phyloP scores from a whole-genome alignment of 2,329 filamentous ascomycete species.

The Venturia nashicola region DNA sequence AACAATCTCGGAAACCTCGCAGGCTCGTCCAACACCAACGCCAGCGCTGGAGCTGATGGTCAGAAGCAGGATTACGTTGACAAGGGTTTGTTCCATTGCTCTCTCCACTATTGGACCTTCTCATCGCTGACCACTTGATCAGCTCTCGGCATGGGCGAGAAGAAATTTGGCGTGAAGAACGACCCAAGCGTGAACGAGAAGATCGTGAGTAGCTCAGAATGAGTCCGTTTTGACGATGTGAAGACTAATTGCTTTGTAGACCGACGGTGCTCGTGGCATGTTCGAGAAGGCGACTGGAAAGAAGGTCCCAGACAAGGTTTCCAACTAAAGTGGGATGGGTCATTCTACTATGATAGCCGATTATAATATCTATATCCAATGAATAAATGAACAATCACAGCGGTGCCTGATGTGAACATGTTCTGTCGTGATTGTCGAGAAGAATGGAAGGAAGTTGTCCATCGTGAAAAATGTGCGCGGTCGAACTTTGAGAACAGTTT shows the following conservation, averaged over 20 bases:
- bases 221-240: not conserved
- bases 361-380: not conserved
- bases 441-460: too few relatives aligned
- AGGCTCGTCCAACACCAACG: conserved; percentile 3
- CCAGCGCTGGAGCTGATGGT: conserved; percentile 1
- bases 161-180: conserved; percentile 9
- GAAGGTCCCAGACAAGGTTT: conserved; percentile 11
- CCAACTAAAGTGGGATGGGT: conserved; percentile 9
- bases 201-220: conserved; percentile 2
- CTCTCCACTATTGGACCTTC: not conserved
- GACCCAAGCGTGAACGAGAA: conserved; percentile 9
- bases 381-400: not conserved
- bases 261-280: conserved; percentile 9
- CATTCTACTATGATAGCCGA: not conserved
- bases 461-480: too few relatives aligned
- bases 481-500: too few relatives aligned
- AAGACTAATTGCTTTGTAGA: not conserved
- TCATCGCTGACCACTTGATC: not conserved
- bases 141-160: conserved; percentile 9
- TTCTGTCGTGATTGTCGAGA: not conserved
- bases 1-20: conserved; percentile 6
- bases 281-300: conserved; percentile 11
- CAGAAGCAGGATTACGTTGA: conserved; percentile 12
- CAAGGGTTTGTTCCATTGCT: not conserved
- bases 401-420: not conserved